Conservation (phyloP, 1,139 yeast genomes). For the Candida pseudocylindracea region DNA sequence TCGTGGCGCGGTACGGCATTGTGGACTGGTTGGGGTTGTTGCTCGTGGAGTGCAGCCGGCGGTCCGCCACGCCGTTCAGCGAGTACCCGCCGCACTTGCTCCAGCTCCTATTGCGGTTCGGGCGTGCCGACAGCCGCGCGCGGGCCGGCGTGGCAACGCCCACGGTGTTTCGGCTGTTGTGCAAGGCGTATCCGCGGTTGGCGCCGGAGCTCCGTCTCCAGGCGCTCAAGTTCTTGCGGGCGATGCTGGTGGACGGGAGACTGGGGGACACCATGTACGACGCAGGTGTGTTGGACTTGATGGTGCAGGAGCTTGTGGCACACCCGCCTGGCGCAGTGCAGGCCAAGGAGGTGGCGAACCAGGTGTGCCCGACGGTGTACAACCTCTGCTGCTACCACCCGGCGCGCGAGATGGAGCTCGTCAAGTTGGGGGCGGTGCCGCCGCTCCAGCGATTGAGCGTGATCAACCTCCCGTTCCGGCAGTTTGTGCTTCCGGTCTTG, state of each 20-base stretch:
- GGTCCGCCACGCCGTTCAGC: constrained; percentile 6
- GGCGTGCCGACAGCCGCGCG: constrained; percentile 21
- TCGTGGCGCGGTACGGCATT: constrained; percentile 23
- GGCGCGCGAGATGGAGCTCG: constrained; percentile 26
- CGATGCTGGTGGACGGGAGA: constrained; percentile 18
- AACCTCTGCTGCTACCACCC: constrained; percentile 39
- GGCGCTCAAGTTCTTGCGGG: constrained; percentile 18
- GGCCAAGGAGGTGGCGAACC: constrained; percentile 19
- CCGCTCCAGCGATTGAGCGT: constrained; percentile 20
- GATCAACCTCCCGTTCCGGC: constrained; percentile 28
- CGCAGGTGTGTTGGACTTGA: constrained; percentile 20
- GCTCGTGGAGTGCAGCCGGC: constrained; percentile 4
- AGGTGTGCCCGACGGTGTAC: constrained; percentile 21
- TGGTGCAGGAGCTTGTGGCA: constrained; percentile 10
- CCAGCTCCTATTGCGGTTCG: constrained; percentile 16
- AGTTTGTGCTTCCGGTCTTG: constrained; percentile 37
- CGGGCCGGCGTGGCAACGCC: constrained; percentile 16
- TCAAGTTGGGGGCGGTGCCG: constrained; percentile 30
- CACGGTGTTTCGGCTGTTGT: constrained; percentile 21
- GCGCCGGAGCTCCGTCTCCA: constrained; percentile 12
- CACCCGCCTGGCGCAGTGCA: constrained; percentile 10
- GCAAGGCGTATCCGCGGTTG: constrained; percentile 15
- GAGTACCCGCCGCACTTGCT: constrained; percentile 14
- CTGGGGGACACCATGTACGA: constrained; percentile 12
- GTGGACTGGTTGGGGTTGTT: constrained; percentile 24